Conservation (phyloP, 108 stramenopile species). For the Asterionellopsis glacialis region DNA sequence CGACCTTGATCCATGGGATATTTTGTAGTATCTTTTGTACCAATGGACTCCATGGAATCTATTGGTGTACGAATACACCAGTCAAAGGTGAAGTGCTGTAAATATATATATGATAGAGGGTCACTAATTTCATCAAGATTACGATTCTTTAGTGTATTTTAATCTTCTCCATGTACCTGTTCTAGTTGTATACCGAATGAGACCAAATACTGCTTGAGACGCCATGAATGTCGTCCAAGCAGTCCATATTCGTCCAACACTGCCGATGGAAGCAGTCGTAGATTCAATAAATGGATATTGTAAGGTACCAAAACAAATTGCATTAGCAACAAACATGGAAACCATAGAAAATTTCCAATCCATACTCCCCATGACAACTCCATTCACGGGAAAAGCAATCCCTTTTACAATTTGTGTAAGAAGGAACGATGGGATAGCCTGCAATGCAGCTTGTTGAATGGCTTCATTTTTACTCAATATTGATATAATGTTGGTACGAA, state of each 20-base stretch:
- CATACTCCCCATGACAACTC: conserved; percentile 36
- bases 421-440: conserved; percentile 5
- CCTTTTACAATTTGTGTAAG: conserved; percentile 38
- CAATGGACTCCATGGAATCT: too few species aligned
- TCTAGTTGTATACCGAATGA: conserved; percentile 8
- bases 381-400: conserved; percentile 39
- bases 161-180: not conserved
- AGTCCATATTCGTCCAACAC: conserved; percentile 13
- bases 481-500: not conserved
- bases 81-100: too few species aligned
- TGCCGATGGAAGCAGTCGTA: not conserved
- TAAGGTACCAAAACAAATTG: conserved; percentile 11
- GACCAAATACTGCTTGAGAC: conserved; percentile 12
- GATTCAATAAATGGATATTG: too few species aligned
- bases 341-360: conserved; percentile 36
- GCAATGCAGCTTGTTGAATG: conserved; percentile 10
- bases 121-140: too few species aligned
- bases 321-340: conserved; percentile 27
- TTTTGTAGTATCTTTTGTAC: too few species aligned
- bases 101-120: too few species aligned
- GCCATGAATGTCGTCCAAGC: conserved; percentile 14
- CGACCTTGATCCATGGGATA: too few species aligned
- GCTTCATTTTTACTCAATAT: conserved; percentile 3
- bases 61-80: too few species aligned
- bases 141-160: too few species aligned